These are phyloP conservation scores for Calonectria ilicicola DNA, from an alignment of 2,329 filamentous ascomycete species.

Conservation along the genomic window DNA sequence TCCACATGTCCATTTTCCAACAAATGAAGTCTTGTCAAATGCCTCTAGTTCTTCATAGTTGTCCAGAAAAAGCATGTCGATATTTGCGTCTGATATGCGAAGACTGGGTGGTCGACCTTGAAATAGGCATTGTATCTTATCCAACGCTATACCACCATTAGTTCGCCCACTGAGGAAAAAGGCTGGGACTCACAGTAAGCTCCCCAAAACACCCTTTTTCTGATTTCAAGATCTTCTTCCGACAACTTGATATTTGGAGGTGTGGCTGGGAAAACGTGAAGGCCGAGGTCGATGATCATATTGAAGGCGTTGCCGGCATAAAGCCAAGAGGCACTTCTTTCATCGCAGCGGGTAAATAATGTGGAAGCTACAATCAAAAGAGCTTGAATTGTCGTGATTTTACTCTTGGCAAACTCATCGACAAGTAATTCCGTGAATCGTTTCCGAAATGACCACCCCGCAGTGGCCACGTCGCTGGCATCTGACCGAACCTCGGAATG, in stretches of 20 bases:
- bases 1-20: background rate
- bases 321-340: conserved; percentile 66
- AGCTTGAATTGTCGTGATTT: conserved; percentile 66
- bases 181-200: conserved; percentile 34
- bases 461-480: conserved; percentile 58
- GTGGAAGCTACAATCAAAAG: conserved; percentile 64
- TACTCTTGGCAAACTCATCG: conserved; percentile 58
- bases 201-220: conserved; percentile 37
- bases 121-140: conserved; percentile 67
- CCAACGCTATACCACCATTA: conserved; percentile 33
- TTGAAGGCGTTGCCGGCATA: conserved; percentile 60
- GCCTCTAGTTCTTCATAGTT: conserved; percentile 65
- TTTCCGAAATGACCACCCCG: conserved; percentile 60
- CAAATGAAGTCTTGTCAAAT: conserved; percentile 54
- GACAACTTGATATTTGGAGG: background rate
- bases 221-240: conserved; percentile 33
- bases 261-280: conserved; percentile 48
- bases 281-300: conserved; percentile 57
- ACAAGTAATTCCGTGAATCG: conserved; percentile 60
- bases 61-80: conserved; percentile 61
- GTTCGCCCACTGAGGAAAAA: too few species aligned
- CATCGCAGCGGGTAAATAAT: conserved; percentile 62
- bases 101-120: conserved; percentile 63
- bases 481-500: conserved; percentile 58
- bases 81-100: conserved; percentile 57